Base-by-base conservation (phyloP, 805 yeast species). In the Schizosaccharomyces octosporus region DNA sequence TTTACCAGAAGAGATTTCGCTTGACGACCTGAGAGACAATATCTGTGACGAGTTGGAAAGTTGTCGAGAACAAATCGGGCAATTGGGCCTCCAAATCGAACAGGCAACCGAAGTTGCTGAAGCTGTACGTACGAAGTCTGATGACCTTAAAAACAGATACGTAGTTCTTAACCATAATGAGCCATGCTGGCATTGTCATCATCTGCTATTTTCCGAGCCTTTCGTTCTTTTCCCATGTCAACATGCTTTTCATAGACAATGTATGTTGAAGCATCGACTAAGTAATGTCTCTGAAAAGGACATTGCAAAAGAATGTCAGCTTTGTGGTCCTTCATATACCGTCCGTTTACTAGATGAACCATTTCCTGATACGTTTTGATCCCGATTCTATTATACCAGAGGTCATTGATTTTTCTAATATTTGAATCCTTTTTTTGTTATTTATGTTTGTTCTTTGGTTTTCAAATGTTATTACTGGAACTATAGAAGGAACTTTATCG, bases 1-100 rank as follows among this genome's bases (percentile, higher is more conserved):
- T 41, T 83, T 93, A 65, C 95, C 97, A 0, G 89, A 87, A 66
- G 81, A 85, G 62, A 79, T 85, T 0, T 81, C 86, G 32, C 82
- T 93, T 59, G 93, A 86, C 65, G 82, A 84, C 63, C 79, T 93
- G 67, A 87, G 87, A 65, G 85, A 84, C 59, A 95, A 88, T 66
- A 79, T 93, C 55, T 51, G 57, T 51, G 57, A 21, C n/a, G 57
- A 51, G 15, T 39, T 51, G 36, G 36, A 51, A 17, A 21, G 27
- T 29, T 51, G 36, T 29, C 31, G 31, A 17, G 7, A 21, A 24
- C 19, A 17, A 29, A 51, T 51, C 19, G 57, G 21, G 27, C 36
- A 21, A 29, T 17, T 29, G 1, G 36, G 19, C 1, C 17, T 21
- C 5, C 39, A 51, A 9, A 51, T 51, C 5, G 57, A 29, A 1